Percentiles rank a stretch among this genome's conserved stretches.
Conservation (phyloP, 2,329 filamentous ascomycete species). For the Mycosphaerella sp. region DNA sequence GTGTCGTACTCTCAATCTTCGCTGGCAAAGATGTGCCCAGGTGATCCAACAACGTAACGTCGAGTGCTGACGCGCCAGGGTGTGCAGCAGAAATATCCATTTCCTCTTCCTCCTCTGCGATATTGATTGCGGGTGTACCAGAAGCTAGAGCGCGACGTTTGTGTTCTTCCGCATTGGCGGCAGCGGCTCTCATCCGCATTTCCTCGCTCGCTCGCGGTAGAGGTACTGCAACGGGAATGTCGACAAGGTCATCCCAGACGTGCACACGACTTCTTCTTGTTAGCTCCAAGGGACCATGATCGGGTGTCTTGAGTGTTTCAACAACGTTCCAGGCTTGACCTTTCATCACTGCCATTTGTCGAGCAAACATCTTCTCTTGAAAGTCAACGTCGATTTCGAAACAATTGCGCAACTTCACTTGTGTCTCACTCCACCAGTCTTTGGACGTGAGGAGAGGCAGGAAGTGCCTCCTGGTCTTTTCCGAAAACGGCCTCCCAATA, state of each 20-base stretch:
- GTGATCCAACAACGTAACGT: conserved; percentile 64
- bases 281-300: conserved; percentile 89
- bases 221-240: conserved; percentile 89
- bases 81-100: conserved; percentile 80
- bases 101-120: conserved; percentile 46
- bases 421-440: conserved; percentile 94
- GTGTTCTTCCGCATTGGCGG: conserved; percentile 19
- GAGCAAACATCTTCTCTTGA: conserved; percentile 98
- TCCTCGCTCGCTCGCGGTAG: conserved; percentile 82
- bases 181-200: conserved; percentile 56
- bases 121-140: conserved; percentile 16
- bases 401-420: conserved; percentile 73
- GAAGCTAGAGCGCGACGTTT: conserved; percentile 12
- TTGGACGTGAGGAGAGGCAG: conserved; percentile 92
- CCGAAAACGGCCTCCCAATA: conserved; percentile 92
- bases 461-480: conserved; percentile 89
- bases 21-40: conserved; percentile 34
- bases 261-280: conserved; percentile 86
- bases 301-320: conserved; percentile 85
- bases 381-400: conserved; percentile 94
- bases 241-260: conserved; percentile 96
- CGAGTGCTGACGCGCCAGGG: conserved; percentile 46
- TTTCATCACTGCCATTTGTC: conserved; percentile 98
- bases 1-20: conserved; percentile 32
- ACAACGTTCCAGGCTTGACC: conserved; percentile 99